phyloP scores from a whole-genome alignment of 1,284 basidiomycete genomes.

The Trichosporon faecale region DNA sequence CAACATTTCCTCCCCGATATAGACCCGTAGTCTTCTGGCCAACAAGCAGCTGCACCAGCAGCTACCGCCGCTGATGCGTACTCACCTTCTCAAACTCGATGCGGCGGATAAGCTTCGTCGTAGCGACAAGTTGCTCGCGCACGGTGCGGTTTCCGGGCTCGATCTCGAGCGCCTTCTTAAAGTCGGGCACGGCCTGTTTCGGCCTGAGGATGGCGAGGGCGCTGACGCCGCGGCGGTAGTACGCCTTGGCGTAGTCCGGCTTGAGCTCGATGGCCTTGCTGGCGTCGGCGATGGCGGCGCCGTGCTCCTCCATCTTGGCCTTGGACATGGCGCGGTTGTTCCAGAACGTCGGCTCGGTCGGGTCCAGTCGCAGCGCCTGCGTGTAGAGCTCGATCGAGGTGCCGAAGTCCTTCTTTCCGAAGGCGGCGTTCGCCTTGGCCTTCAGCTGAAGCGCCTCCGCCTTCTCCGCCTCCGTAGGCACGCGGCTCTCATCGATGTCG shows the following conservation, averaged over 20 bases:
- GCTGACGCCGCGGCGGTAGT: conserved; percentile 78
- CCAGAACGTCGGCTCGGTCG: conserved; percentile 54
- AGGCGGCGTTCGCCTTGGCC: conserved; percentile 79
- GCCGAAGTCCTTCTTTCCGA: conserved; percentile 62
- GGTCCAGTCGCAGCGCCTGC: conserved; percentile 73
- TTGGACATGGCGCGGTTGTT: conserved; percentile 55
- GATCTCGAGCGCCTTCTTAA: conserved; percentile 78
- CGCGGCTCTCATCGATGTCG: conserved; percentile 46
- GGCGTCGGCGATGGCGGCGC: conserved; percentile 51
- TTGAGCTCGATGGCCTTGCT: conserved; percentile 82
- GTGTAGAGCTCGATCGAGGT: conserved; percentile 70
- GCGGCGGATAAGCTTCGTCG: conserved; percentile 73
- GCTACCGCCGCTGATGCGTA: background rate
- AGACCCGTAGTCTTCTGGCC: background rate
- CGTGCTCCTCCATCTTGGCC: conserved; percentile 56
- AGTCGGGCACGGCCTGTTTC: conserved; percentile 76
- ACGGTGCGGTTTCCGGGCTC: conserved; percentile 85
- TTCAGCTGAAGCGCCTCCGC: conserved; percentile 69
- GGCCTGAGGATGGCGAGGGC: conserved; percentile 85
- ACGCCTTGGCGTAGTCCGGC: conserved; percentile 76
- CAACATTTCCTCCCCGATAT: background rate
- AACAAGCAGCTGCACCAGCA: background rate
- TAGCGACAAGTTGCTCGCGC: conserved; percentile 75
- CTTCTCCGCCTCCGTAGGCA: conserved; percentile 65
- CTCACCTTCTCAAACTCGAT: conserved; percentile 83